Evolutionary conservation across 2,329 filamentous ascomycete species (phyloP).

Genomic region (Fusarium algeriense): DNA sequence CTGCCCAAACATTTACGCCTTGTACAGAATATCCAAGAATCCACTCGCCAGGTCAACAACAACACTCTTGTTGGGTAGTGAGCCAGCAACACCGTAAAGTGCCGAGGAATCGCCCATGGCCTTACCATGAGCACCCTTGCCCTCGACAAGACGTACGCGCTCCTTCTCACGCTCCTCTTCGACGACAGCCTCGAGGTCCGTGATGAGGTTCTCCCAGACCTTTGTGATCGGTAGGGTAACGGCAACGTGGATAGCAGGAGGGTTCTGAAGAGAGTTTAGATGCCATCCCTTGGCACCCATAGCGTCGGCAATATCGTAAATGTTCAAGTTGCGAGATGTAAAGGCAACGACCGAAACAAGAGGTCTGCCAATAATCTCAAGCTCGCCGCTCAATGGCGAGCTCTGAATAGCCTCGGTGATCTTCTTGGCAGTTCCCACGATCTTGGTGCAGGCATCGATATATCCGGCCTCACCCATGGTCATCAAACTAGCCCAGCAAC

Average conservation of each 20-base stretch:
- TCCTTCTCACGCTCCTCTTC: constrained; percentile 86
- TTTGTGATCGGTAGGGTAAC: constrained; percentile 89
- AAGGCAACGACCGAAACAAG: constrained; percentile 94
- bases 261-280: constrained; percentile 91
- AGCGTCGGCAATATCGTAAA: constrained; percentile 93
- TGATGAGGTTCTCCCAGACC: constrained; percentile 82
- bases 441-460: constrained; percentile 85
- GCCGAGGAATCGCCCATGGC: constrained; percentile 84
- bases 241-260: constrained; percentile 92
- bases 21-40: constrained; percentile 94
- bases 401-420: constrained; percentile 80
- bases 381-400: constrained; percentile 77
- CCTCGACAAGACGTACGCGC: constrained; percentile 76
- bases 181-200: constrained; percentile 75
- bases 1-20: constrained; percentile 67
- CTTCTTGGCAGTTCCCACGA: constrained; percentile 87
- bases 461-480: constrained; percentile 89
- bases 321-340: constrained; percentile 82
- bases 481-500: constrained; percentile 95
- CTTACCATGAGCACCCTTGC: constrained; percentile 73
- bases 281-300: constrained; percentile 93
- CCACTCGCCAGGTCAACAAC: constrained; percentile 90
- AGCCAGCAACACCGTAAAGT: constrained; percentile 94
- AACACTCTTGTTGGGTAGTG: constrained; percentile 93
- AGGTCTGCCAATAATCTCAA: constrained; percentile 85